These are phyloP conservation scores for Ogataea zsoltii DNA, from an alignment of 805 yeast genomes.

Conservation along the genomic window DNA sequence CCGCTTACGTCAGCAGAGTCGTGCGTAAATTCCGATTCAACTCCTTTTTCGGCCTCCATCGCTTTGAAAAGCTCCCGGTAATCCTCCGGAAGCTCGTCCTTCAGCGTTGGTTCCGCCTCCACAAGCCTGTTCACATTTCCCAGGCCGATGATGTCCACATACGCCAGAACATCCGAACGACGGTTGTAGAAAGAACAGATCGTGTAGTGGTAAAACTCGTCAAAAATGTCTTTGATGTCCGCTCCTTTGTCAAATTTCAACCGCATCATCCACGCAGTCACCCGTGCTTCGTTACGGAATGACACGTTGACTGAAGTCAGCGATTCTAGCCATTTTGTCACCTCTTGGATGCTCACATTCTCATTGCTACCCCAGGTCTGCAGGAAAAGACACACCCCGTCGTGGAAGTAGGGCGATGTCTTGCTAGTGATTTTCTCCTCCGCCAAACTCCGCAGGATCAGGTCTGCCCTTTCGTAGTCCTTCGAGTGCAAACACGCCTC, in stretches of 20 bases:
- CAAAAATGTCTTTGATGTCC: conserved; percentile 12
- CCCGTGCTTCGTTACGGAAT: conserved; percentile 28
- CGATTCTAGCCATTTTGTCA: conserved; percentile 29
- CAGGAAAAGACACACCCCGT: conserved; percentile 70
- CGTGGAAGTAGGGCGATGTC: conserved; percentile 47
- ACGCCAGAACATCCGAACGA: conserved; percentile 38
- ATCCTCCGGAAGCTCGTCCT: conserved; percentile 27
- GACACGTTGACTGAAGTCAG: conserved; percentile 17
- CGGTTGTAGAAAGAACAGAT: conserved; percentile 23
- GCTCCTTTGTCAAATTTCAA: conserved; percentile 27
- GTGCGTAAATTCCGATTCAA: conserved; percentile 9
- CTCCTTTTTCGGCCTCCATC: background rate
- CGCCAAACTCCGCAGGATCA: conserved; percentile 62
- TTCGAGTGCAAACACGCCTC: conserved; percentile 74
- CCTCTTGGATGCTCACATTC: conserved; percentile 21
- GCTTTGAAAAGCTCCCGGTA: conserved; percentile 25
- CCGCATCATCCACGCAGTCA: conserved; percentile 33
- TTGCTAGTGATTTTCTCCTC: conserved; percentile 38
- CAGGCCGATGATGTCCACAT: conserved; percentile 48
- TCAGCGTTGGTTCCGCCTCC: conserved; percentile 23
- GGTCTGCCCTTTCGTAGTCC: conserved; percentile 68
- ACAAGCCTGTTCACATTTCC: conserved; percentile 43
- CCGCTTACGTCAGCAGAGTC: conserved; percentile 1
- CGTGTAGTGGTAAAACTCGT: conserved; percentile 21
- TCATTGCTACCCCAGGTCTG: conserved; percentile 34